Conservation (phyloP, 345 rosid genomes). For the Citrus unshiu region DNA sequence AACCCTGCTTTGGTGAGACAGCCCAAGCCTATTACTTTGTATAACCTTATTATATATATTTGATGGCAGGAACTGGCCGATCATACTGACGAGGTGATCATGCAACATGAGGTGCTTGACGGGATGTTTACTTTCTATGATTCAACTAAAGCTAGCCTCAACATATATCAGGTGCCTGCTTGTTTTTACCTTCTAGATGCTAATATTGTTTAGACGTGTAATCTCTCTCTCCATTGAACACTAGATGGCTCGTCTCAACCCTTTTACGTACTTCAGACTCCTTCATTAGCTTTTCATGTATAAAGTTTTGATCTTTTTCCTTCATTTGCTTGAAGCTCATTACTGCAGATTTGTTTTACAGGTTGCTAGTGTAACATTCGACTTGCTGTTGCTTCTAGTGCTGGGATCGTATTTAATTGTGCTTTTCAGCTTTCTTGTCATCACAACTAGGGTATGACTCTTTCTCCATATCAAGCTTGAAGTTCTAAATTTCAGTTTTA, state of each 20-base stretch:
- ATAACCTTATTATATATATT: neutral
- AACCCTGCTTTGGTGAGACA: neutral
- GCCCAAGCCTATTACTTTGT: neutral
- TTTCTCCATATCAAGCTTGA: slow-evolving; percentile 1
- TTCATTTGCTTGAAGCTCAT: neutral
- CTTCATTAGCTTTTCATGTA: neutral
- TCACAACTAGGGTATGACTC: slow-evolving; percentile 80
- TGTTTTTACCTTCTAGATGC: neutral
- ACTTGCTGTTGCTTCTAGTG: slow-evolving; percentile 85
- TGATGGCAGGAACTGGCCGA: slow-evolving; percentile 78
- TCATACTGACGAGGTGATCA: slow-evolving; percentile 67
- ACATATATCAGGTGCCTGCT: slow-evolving; percentile 77
- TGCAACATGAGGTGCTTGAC: slow-evolving; percentile 80
- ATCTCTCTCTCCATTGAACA: neutral
- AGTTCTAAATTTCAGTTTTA: neutral
- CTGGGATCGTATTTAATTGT: slow-evolving; percentile 87
- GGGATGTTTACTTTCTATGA: slow-evolving; percentile 90
- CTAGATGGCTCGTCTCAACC: neutral
- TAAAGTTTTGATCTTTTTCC: neutral
- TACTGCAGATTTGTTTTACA: slow-evolving; percentile 29
- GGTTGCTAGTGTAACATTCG: slow-evolving; percentile 99
- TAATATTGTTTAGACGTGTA: neutral
- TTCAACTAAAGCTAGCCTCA: slow-evolving; percentile 68
- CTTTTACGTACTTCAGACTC: neutral
- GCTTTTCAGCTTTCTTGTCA: slow-evolving; percentile 89